Percentiles rank a stretch among this genome's conserved stretches.
Conservation (phyloP, 1,284 basidiomycete genomes). For the Ustilago loliicola region DNA sequence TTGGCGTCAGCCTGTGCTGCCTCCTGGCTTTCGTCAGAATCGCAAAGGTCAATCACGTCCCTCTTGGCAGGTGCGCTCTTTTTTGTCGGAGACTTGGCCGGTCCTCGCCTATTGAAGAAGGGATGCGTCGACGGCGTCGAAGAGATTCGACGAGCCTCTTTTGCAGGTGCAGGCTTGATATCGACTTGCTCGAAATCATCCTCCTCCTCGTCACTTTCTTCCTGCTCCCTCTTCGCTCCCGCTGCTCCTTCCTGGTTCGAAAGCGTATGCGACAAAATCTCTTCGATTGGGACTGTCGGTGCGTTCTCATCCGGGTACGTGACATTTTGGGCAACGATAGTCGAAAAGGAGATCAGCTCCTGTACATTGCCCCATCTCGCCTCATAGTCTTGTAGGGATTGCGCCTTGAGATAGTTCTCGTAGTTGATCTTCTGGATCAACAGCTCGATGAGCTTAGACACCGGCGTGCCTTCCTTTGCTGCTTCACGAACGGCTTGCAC, state of each 20-base stretch:
- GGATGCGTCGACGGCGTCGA: conserved; percentile 10
- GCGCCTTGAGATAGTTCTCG: conserved; percentile 78
- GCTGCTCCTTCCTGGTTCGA: conserved; percentile 32
- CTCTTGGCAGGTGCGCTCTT: conserved; percentile 13
- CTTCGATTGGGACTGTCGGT: conserved; percentile 26
- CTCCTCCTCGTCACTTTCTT: conserved; percentile 34
- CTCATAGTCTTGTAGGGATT: conserved; percentile 77
- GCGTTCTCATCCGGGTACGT: conserved; percentile 9
- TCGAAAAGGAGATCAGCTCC: conserved; percentile 76
- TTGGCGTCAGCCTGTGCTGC: neutral
- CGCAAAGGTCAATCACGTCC: conserved; percentile 44
- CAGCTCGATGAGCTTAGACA: conserved; percentile 78
- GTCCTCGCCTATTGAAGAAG: conserved; percentile 16
- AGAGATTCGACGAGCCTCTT: neutral
- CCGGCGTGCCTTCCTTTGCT: conserved; percentile 76
- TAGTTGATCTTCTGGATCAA: conserved; percentile 78
- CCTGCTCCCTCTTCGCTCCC: conserved; percentile 4
- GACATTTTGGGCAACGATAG: conserved; percentile 39
- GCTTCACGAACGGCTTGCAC: conserved; percentile 76
- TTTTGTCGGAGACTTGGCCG: neutral
- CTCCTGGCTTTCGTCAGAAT: conserved; percentile 24
- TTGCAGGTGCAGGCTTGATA: conserved; percentile 10
- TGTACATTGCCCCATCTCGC: conserved; percentile 87
- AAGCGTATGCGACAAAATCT: conserved; percentile 39
- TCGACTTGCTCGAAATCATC: conserved; percentile 71